Base-by-base conservation (phyloP, 2,329 filamentous ascomycete genomes). In the Epicoccum nigrum region DNA sequence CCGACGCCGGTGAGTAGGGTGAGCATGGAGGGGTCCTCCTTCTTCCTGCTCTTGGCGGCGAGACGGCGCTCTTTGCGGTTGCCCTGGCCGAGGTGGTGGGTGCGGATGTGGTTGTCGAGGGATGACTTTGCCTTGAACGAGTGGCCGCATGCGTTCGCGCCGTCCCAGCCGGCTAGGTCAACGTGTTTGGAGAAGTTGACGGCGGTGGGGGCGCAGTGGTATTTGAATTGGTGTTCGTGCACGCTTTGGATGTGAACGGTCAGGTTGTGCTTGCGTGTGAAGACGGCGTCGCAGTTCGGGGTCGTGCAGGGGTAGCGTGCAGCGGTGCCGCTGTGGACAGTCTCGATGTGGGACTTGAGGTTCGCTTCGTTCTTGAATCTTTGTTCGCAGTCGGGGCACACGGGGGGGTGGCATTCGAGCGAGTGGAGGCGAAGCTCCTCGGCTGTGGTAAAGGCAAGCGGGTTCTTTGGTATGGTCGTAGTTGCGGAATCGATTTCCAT, bases 191-290 rank as follows among this genome's bases (percentile, higher is more conserved):
- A 80, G 4, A 41, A 32, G 6, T 12, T 41, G 16, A 83, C 74
- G 5, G 91, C 90, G 65, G 96, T 92, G 1, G 88, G 80, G 56
- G 84, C 88, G 65, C 93, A 97, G n/a, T 90, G 79, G 66, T 90
- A 97, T 8, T 86, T 85, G 53, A 78, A 81, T 59, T 86, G 77
- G 15, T 90, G 87, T 59, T 91, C 82, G 68, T 97, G 93, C 0
- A 87, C 86, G 9, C 84, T 86, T 50, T 87, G 86, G 46, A 93
- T 79, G 68, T 97, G 93, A 0, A 86, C 84, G 13, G 87, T 89
- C 43, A 96, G 80, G 63, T 96, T 97, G n/a, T 88, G 87, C 55
- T 83, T 85, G 67, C 88, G 89, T 15, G 90, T 92, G 73, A 97
- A 97, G 45, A 80, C 84, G 66, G 89, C 90, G 47, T 77, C 79